phyloP scores from a whole-genome alignment of 495 filamentous ascomycete genomes.

The Penicillium tannophilum region DNA sequence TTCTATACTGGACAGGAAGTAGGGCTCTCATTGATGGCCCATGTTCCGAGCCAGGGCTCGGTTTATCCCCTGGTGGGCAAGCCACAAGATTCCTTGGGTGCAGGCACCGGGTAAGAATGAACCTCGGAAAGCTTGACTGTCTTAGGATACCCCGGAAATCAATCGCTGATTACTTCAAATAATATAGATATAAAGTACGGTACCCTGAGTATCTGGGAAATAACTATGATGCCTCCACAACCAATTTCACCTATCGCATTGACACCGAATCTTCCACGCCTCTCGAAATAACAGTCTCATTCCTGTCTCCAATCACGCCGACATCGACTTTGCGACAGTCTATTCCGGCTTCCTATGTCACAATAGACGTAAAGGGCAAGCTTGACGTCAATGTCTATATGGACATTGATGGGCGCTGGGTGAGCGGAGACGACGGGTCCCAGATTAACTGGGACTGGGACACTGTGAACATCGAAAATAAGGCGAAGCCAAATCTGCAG shows the following conservation, averaged over 20 bases:
- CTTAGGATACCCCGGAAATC: not conserved
- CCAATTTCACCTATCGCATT: slow-evolving; percentile 84
- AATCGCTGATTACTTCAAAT: not conserved
- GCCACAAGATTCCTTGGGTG: slow-evolving; percentile 75
- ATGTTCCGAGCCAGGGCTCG: slow-evolving; percentile 64
- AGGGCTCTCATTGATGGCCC: slow-evolving; percentile 79
- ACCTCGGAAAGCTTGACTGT: not conserved
- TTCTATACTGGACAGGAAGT: slow-evolving; percentile 90
- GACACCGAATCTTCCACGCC: slow-evolving; percentile 41
- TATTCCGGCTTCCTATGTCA: slow-evolving; percentile 85
- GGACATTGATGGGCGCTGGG: slow-evolving; percentile 89
- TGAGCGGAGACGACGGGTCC: slow-evolving; percentile 70
- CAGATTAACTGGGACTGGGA: slow-evolving; percentile 69
- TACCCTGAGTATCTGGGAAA: slow-evolving; percentile 75
- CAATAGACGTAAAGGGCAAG: slow-evolving; percentile 69
- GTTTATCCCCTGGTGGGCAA: slow-evolving; percentile 89
- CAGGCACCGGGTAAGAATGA: slow-evolving; percentile 45
- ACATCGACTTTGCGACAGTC: slow-evolving; percentile 90
- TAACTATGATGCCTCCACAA: slow-evolving; percentile 89
- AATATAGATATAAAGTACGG: slow-evolving; percentile 60
- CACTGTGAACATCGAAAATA: slow-evolving; percentile 35
- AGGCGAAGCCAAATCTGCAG: slow-evolving; percentile 45
- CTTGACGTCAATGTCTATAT: slow-evolving; percentile 80
- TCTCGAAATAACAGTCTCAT: slow-evolving; percentile 72
- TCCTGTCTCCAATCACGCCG: slow-evolving; percentile 90